These are phyloP conservation scores for Ustilago xerochloae DNA, from an alignment of 1,284 basidiomycete genomes.

Conservation along the genomic window DNA sequence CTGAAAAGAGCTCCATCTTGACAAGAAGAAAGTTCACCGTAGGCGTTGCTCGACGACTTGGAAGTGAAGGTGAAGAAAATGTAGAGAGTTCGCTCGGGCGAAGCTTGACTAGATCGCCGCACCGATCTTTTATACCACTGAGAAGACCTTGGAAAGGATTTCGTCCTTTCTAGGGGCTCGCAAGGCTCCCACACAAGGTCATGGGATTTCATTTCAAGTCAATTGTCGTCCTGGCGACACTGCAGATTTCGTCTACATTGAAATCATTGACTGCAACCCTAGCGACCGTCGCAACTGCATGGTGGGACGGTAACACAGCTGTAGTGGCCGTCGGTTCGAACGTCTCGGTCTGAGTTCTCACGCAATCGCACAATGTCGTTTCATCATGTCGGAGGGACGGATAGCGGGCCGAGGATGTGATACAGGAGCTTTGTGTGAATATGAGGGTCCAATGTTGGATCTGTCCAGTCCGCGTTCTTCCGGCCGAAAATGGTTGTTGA, in stretches of 20 bases:
- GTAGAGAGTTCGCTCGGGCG: too few relatives aligned
- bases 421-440: background rate
- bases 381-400: too few relatives aligned
- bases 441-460: background rate
- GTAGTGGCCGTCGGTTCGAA: too few relatives aligned
- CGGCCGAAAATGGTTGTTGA: background rate
- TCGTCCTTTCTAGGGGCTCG: background rate
- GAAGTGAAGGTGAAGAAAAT: too few relatives aligned
- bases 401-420: background rate
- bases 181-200: slow-evolving; percentile 2
- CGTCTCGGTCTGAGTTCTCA: too few relatives aligned
- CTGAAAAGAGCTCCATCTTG: slow-evolving; percentile 14
- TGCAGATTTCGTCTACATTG: background rate
- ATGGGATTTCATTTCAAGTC: slow-evolving; percentile 1
- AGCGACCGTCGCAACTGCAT: background rate
- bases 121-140: too few relatives aligned
- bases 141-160: too few relatives aligned
- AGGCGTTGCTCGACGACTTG: too few relatives aligned
- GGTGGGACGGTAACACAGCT: slow-evolving; percentile 6
- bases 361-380: too few relatives aligned
- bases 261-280: too few relatives aligned
- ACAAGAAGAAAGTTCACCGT: background rate
- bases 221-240: slow-evolving; percentile 17
- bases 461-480: background rate
- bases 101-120: too few relatives aligned